phyloP scores from a whole-genome alignment of 148 eudicot genomes.

The Limonium bicolor region DNA sequence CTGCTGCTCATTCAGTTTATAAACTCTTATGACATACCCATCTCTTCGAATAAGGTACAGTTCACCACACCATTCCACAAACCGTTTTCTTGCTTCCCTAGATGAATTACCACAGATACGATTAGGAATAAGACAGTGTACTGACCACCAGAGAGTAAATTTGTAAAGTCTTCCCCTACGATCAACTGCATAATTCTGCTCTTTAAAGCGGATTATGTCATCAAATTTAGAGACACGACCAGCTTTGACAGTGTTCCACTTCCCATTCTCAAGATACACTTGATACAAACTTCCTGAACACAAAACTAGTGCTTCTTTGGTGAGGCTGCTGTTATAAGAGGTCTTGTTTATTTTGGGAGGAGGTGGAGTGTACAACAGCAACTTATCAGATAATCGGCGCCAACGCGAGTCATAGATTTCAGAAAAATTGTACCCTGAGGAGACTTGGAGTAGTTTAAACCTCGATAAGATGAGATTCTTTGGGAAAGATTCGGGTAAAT shows the following conservation, averaged over 20 bases:
- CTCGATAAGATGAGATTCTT: neutral
- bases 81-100: constrained; percentile 7
- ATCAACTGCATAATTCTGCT: constrained; percentile 6
- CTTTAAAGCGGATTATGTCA: constrained; percentile 6
- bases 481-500: neutral
- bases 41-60: constrained; percentile 2
- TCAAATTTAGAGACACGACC: constrained; percentile 13
- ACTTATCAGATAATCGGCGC: neutral
- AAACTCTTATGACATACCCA: constrained; percentile 5
- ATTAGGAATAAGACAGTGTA: neutral
- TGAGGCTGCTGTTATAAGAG: constrained; percentile 1
- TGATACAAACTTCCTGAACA: constrained; percentile 5
- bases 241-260: constrained; percentile 1
- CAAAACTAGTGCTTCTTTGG: neutral
- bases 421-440: constrained; percentile 2
- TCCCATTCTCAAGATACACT: neutral
- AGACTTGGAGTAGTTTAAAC: neutral
- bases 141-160: neutral
- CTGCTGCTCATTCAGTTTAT: constrained; percentile 2
- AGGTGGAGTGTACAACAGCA: constrained; percentile 1
- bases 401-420: neutral
- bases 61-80: constrained; percentile 8
- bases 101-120: neutral
- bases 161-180: constrained; percentile 14
- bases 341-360: neutral